phyloP scores from a whole-genome alignment of 345 rosid genomes.

The Populus simonii region DNA sequence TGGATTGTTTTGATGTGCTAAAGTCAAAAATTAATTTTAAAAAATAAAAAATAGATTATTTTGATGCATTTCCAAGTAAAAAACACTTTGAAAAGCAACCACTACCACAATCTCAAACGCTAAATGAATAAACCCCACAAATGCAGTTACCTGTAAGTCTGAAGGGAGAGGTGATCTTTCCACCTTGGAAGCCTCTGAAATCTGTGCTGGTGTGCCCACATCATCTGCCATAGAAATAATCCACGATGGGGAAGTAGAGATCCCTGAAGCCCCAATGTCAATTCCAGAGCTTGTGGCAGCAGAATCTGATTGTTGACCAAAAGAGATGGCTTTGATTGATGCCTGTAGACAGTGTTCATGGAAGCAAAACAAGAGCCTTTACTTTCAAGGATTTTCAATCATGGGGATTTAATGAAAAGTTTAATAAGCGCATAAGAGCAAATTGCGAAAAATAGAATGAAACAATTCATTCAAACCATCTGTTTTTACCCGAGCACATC shows the following conservation, averaged over 20 bases:
- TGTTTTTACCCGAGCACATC: not conserved
- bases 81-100: no score
- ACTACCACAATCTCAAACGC: no score
- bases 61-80: no score
- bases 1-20: no score
- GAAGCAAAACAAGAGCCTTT: not conserved
- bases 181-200: not conserved
- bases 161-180: constrained; percentile 10
- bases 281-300: not conserved
- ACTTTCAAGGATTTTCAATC: not conserved
- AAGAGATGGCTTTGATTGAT: not conserved
- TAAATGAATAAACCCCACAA: not conserved
- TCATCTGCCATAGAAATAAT: not conserved
- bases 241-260: constrained; percentile 7
- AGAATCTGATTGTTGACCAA: not conserved
- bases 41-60: no score
- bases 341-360: not conserved
- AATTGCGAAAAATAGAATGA: not conserved
- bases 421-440: not conserved
- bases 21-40: no score
- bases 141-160: not conserved
- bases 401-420: not conserved
- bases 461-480: not conserved
- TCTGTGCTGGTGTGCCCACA: not conserved
- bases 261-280: not conserved